Evolutionary conservation across 2,329 filamentous ascomycete genomes (phyloP), one percentile per base, ranked within the genome.

Genomic region (Podosphaera aphanis): DNA sequence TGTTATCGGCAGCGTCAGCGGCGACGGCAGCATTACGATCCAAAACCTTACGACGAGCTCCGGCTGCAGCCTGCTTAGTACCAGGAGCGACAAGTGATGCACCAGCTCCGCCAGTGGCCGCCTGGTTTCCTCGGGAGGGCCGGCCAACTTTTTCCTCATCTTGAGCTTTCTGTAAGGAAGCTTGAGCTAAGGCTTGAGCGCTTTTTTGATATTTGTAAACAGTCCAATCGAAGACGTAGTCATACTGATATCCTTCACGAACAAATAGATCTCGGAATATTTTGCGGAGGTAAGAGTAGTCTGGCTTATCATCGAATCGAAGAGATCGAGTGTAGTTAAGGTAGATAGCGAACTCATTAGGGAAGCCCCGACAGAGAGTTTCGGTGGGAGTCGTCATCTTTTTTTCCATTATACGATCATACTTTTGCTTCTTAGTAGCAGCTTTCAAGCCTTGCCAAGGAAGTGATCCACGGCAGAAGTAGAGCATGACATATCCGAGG

Each of bases 131-230:
- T 29, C 25, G 25, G 11, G 25, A 75, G 57, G 71, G 71, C 61
- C 77, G 76, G 55, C 74, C 74, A 53, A 71, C 69, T 66, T 86
- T 83, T 59, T 90, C 83, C 16, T 85, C 80, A 36, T 77, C 76
- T 53, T 85, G 80, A 54, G 73, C 74, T 48, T 66, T 66, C 59
- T 74, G 68, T 56, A 73, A 70, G 55, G 77, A 77, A 55, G 81
- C 82, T 63, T 88, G 79, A 55, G 83, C 83, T 63, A 93, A 93
- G 59, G 85, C 85, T 67, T 92, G 83, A 46, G 86, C 86, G 58
- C 94, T 95, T 79, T 94, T 94, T 74, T 94, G 86, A 72, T 95
- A 94, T 71, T 95, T 95, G 77, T 94, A 95, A 59, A 95, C 90
- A 49, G 90, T 98, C 90, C 90, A 98, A 68, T 98, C 90, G 59